These are phyloP conservation scores for Eragrostis curvula DNA, from an alignment of 176 grass and related monocot genomes.

Conservation along the genomic window DNA sequence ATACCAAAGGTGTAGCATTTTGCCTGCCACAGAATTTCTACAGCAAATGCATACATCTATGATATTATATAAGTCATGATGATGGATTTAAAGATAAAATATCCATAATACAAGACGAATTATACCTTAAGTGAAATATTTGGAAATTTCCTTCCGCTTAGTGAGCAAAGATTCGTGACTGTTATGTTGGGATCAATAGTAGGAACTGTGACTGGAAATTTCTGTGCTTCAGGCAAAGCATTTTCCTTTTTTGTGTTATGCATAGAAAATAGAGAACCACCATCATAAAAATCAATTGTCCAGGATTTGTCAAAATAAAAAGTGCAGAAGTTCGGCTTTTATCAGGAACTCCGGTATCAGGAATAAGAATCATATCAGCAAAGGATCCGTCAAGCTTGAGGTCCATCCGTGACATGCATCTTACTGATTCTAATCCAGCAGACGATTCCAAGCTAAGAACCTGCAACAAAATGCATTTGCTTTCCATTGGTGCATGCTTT, in stretches of 20 bases:
- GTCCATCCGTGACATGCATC: constrained; percentile 65
- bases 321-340: constrained; percentile 73
- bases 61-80: constrained; percentile 14
- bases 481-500: not conserved
- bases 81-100: constrained; percentile 14
- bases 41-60: constrained; percentile 14
- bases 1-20: constrained; percentile 42
- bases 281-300: constrained; percentile 87
- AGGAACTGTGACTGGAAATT: constrained; percentile 78
- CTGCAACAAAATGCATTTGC: constrained; percentile 47
- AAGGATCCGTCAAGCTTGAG: constrained; percentile 91
- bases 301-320: constrained; percentile 93
- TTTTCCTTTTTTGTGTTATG: constrained; percentile 64
- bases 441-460: constrained; percentile 82
- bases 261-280: constrained; percentile 63
- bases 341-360: constrained; percentile 60
- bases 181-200: constrained; percentile 89
- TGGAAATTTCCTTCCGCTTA: constrained; percentile 45
- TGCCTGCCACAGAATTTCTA: constrained; percentile 71
- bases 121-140: constrained; percentile 77
- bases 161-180: constrained; percentile 60
- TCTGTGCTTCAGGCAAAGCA: constrained; percentile 56
- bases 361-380: constrained; percentile 98
- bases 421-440: constrained; percentile 76
- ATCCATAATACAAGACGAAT: constrained; percentile 13